These are phyloP conservation scores for Yamadazyma takamatsuzukensis DNA, from an alignment of 805 yeast genomes.

Conservation along the genomic window DNA sequence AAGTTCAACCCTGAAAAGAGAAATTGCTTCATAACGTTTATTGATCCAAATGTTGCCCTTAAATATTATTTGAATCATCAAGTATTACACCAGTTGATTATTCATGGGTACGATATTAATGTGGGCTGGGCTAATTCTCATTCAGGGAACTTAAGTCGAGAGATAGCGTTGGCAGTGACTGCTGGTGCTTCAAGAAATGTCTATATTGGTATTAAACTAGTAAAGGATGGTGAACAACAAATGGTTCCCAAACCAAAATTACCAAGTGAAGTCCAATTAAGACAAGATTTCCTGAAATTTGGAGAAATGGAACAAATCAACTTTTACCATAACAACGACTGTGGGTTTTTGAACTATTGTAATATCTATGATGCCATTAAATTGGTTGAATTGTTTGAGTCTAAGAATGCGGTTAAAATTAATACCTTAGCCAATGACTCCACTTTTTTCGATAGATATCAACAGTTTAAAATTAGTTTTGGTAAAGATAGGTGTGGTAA, in stretches of 20 bases:
- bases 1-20: slow-evolving; percentile 49
- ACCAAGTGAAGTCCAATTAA: slow-evolving; percentile 45
- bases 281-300: slow-evolving; percentile 58
- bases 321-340: slow-evolving; percentile 61
- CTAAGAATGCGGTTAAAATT: slow-evolving; percentile 22
- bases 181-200: slow-evolving; percentile 76
- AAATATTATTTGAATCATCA: slow-evolving; percentile 61
- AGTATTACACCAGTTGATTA: slow-evolving; percentile 50
- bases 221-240: slow-evolving; percentile 12
- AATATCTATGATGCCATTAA: slow-evolving; percentile 61
- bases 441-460: slow-evolving; percentile 42
- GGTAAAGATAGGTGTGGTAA: slow-evolving; percentile 84
- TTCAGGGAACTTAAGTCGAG: slow-evolving; percentile 57
- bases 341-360: slow-evolving; percentile 73
- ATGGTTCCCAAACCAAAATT: slow-evolving; percentile 17
- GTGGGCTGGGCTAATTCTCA: slow-evolving; percentile 72
- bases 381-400: slow-evolving; percentile 57
- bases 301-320: slow-evolving; percentile 79
- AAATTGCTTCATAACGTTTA: slow-evolving; percentile 67
- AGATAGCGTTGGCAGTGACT: slow-evolving; percentile 59
- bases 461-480: slow-evolving; percentile 55
- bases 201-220: slow-evolving; percentile 58
- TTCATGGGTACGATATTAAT: slow-evolving; percentile 59
- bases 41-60: slow-evolving; percentile 61
- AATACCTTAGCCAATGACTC: slow-evolving; percentile 31